Base-by-base conservation (phyloP, 495 filamentous ascomycete genomes). In the Lophium mytilinum region DNA sequence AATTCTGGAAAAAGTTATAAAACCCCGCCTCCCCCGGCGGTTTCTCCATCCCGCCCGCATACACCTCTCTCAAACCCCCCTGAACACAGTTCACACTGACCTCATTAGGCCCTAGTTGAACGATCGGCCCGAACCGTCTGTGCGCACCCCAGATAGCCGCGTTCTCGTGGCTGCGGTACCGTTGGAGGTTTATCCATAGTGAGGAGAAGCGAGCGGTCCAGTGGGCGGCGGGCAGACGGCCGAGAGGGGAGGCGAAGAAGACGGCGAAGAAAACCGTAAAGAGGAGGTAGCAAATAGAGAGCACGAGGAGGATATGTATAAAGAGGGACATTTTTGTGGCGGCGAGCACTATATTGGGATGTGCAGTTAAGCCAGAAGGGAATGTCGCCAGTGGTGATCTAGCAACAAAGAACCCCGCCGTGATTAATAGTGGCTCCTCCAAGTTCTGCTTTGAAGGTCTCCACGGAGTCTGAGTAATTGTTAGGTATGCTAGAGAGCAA, bases 21-120 rank as follows among this genome's bases (percentile, higher is more conserved):
- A 58, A 65, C 47, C 53, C 52, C 19, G 24, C 52, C 48, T 36
- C 18, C 14, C 53, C 53, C 47, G 58, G 42, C 14, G 12, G 45
- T 45, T 69, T 69, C 45, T 69, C 66, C 37, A 65, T 65, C n/a
- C 64, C 64, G 4, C 66, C 66, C 5, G 55, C 49, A 57, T 69
- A 69, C 42, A 69, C 62, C 15, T 64, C 60, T 12, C 50, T n/a
- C n/a, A 69, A 47, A 6, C 66, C 66, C 9, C 64, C 64, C 17
- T 60, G 59, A 35, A 67, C 57, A 46, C 61, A 65, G 40, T 69
- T 69, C 18, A 69, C 61, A 47, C 64, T 65, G 24, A 69, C 50
- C 37, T 69, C 66, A 6, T 45, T 47, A 12, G 66, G 66, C 2
- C 57, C 58, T 4, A 69, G 53, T 37, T 59, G 49, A 10, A 69